Base-by-base conservation (phyloP, 768 basidiomycete genomes). In the Russula sp. region DNA sequence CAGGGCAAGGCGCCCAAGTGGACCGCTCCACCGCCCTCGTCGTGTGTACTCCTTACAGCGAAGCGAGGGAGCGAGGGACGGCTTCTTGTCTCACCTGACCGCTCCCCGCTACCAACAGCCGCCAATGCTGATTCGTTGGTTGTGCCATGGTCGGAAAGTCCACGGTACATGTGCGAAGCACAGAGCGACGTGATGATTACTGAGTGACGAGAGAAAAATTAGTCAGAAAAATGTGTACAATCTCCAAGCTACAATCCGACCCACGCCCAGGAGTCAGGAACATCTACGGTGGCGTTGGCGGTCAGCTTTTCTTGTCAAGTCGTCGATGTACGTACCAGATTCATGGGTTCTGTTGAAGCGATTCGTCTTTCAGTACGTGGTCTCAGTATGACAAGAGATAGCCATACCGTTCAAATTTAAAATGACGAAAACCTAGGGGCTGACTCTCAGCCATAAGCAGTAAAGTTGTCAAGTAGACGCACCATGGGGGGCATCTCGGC, bases 391-490 rank as follows among this genome's bases (percentile, higher is more conserved):
- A 5, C 13, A 49, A 39, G 14, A 47, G 48, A 42, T 4, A 5
- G 7, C 20, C 50, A 7, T 18, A 63, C 62, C 55, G 20, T 57
- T 63, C 51, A 45, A 42, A 20, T 63, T 32, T 22, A 63, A 39
- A 18, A 34, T 14, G 13, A 57, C 37, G n/a, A 63, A 47, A 9
- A 57, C 6, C 62, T 63, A 42, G 10, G 42, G 40, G 5, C 6
- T 1, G 7, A 16, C 34, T 6, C 6, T 57, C n/a, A 39, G 8
- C 3, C 2, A 20, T 16, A 44, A 18, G 18, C 10, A 6, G 1
- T 9, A 20, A 18, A 57, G 31, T 1, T 7, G 34, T 31, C 31
- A 27, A 20, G 27, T 10, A 49, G 37, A 57, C 50, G 11, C 22
- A 62, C 55, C 40, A 51, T 13, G 1, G 10, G 31, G 11, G 61